A percentile compares a stretch with the other conserved stretches of the same genome.
phyloP scores from a whole-genome alignment of 139 green algal species.

The Nannochloris sp. region DNA sequence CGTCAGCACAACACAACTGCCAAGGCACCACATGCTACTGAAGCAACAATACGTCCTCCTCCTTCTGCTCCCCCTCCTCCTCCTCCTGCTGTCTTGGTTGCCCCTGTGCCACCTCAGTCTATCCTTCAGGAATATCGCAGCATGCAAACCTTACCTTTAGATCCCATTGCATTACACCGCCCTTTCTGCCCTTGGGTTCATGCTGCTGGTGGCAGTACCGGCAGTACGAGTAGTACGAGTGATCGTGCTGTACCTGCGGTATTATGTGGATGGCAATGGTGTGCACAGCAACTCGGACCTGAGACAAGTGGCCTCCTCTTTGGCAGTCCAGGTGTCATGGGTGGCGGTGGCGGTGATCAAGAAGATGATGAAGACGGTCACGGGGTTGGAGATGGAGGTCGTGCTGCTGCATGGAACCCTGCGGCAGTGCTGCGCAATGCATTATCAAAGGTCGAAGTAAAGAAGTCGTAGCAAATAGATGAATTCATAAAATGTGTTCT shows the following conservation, averaged over 20 bases:
- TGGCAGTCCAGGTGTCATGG: no score
- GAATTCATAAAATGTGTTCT: neutral
- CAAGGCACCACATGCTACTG: neutral
- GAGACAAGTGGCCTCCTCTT: neutral
- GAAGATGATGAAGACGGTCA: neutral
- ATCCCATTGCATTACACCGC: constrained; percentile 25
- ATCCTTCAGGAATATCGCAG: neutral
- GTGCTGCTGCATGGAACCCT: constrained; percentile 7
- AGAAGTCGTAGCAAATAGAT: constrained; percentile 3
- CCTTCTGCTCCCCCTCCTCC: neutral
- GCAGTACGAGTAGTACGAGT: neutral
- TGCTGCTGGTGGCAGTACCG: neutral
- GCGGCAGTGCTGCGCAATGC: constrained; percentile 3
- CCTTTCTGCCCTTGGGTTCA: constrained; percentile 35
- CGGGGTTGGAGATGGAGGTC: neutral
- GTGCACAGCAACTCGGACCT: constrained; percentile 18
- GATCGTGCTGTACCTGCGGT: neutral
- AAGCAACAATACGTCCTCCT: neutral
- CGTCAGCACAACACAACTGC: neutral
- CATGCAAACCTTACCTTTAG: neutral
- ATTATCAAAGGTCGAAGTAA: constrained; percentile 17
- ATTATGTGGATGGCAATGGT: constrained; percentile 25
- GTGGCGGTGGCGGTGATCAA: neutral
- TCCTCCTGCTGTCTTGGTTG: neutral
- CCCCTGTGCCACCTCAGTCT: neutral